Base-by-base conservation (phyloP, 352 stramenopile genomes). In the Halophytophthora polymorphica region DNA sequence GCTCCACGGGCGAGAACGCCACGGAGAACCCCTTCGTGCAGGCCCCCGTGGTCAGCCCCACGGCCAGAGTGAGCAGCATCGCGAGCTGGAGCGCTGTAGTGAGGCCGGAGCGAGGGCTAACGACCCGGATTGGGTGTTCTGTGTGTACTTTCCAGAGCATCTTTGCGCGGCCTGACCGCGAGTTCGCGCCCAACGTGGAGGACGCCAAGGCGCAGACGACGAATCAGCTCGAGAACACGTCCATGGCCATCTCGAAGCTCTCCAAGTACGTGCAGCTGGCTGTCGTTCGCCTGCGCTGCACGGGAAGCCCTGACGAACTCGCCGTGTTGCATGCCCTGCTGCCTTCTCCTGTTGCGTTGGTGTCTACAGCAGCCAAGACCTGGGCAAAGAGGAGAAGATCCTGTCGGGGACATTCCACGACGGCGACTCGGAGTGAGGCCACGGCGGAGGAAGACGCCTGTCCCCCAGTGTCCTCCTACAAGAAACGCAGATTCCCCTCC, bases 301-400 rank as follows among this genome's bases (percentile, higher is more conserved):
- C n/a, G n/a, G n/a, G n/a, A n/a, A n/a, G n/a, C n/a, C n/a, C n/a
- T n/a, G n/a, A n/a, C n/a, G n/a, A n/a, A n/a, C n/a, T n/a, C n/a
- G n/a, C n/a, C n/a, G n/a, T n/a, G n/a, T n/a, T n/a, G n/a, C n/a
- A n/a, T n/a, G n/a, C n/a, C n/a, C n/a, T n/a, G n/a, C n/a, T 50
- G 36, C 21, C 42, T 45, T 48, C 36, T 45, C 22, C 19, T 22
- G 22, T 48, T 22, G 18, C 28, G 13, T 11, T 51, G 28, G 25
- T 44, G 21, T 33, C 37, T 31, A 21, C 21, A 50, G 17, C 40
- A 77, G 62, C 49, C 61, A 78, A 72, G 71, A 82, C 19, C 46
- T 70, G 31, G 69, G 68, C 34, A 86, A 86, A 48, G 74, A 86
- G 62, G 74, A 86, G 31, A 86, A 82, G 35, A 86, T 86, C 43